A percentile compares a stretch with the other conserved stretches of the same genome.
These are phyloP conservation scores for Arctium lappa DNA, from an alignment of 129 eudicot genomes.

Conservation along the genomic window DNA sequence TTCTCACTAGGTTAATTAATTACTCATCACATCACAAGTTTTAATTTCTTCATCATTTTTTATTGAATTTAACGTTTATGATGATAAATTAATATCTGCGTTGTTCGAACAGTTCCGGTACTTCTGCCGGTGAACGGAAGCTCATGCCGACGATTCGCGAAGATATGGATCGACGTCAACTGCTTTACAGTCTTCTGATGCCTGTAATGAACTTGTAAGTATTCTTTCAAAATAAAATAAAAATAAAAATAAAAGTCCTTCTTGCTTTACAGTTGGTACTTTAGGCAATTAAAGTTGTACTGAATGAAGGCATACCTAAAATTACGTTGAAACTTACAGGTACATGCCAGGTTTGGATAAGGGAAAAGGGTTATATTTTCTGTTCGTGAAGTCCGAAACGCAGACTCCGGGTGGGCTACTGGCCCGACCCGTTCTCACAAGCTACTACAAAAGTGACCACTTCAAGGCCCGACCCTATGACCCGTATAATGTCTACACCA, in stretches of 20 bases:
- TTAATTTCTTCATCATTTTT: not conserved
- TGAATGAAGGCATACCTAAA: too few species aligned
- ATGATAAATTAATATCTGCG: not conserved
- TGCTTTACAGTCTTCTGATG: constrained; percentile 51
- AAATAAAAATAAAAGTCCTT: not conserved
- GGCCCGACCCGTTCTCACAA: constrained; percentile 48
- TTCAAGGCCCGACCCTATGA: constrained; percentile 38
- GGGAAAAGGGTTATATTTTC: constrained; percentile 42
- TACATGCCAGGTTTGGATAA: constrained; percentile 37
- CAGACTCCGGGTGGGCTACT: constrained; percentile 39
- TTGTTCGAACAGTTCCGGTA: constrained; percentile 41
- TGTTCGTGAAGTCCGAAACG: constrained; percentile 34
- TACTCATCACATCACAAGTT: not conserved
- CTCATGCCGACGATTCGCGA: constrained; percentile 54
- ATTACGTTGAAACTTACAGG: constrained; percentile 11
- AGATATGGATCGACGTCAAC: constrained; percentile 48
- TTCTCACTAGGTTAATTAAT: constrained; percentile 32
- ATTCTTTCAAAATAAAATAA: too few species aligned
- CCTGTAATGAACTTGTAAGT: constrained; percentile 53
- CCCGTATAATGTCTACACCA: constrained; percentile 49
- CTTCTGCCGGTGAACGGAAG: constrained; percentile 56
- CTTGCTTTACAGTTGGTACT: not conserved
- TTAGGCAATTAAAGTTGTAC: not conserved
- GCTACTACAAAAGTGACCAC: constrained; percentile 45
- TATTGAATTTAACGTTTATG: not conserved